These are phyloP conservation scores for Geoglossum cookeanum DNA, from an alignment of 2,329 filamentous ascomycete genomes.

Conservation along the genomic window DNA sequence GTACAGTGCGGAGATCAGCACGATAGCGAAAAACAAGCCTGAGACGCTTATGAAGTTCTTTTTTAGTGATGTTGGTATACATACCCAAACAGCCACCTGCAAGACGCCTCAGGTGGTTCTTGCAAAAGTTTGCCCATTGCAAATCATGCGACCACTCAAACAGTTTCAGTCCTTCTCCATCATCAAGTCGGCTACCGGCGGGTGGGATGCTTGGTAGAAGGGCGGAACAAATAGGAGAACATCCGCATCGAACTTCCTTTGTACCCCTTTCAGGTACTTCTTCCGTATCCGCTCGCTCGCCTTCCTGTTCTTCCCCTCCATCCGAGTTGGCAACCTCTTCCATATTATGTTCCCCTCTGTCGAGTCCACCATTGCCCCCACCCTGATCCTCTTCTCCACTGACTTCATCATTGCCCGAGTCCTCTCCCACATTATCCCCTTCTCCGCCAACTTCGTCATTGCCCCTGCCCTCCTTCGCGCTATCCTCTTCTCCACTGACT, in stretches of 20 bases:
- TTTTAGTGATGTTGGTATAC: neutral
- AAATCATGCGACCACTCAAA: constrained; percentile 1
- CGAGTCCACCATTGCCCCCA: neutral
- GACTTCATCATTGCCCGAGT: neutral
- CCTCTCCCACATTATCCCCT: neutral
- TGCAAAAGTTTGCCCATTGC: neutral
- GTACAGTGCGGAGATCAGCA: neutral
- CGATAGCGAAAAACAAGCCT: constrained; percentile 1
- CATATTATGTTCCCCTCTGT: neutral
- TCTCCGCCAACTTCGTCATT: neutral
- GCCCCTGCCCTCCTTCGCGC: neutral
- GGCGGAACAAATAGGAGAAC: neutral
- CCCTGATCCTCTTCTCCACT: neutral
- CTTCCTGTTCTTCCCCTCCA: too few species aligned
- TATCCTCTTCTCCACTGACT: too few species aligned
- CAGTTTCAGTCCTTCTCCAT: neutral
- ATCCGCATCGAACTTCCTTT: neutral
- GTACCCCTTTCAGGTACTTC: neutral
- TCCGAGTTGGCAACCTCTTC: too few species aligned
- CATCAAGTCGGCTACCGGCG: neutral
- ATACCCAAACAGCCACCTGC: neutral
- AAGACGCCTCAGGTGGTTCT: neutral
- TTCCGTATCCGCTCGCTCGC: neutral
- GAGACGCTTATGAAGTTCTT: neutral
- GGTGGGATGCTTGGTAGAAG: neutral